phyloP scores from a whole-genome alignment of 23 red algal genomes.

The Gracilaria vermiculophylla region DNA sequence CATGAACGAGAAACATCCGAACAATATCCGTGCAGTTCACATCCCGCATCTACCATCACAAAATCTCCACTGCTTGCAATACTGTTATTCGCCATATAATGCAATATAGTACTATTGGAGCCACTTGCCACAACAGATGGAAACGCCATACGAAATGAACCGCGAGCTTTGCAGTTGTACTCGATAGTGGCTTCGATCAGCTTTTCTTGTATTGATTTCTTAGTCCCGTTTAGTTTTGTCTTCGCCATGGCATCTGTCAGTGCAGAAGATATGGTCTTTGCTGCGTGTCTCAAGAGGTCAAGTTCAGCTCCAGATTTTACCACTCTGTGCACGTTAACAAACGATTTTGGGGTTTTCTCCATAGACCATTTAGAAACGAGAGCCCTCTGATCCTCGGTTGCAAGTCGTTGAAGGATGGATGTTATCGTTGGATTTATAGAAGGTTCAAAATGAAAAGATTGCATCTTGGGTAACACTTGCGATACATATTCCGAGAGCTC shows the following conservation, averaged over 20 bases:
- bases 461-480: background rate
- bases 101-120: slow-evolving; percentile 59
- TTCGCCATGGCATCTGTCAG: slow-evolving; percentile 67
- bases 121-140: slow-evolving; percentile 86
- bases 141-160: slow-evolving; percentile 77
- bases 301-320: slow-evolving; percentile 83
- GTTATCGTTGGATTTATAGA: slow-evolving; percentile 58
- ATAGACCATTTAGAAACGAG: slow-evolving; percentile 39
- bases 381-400: background rate
- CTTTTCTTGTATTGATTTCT: slow-evolving; percentile 50
- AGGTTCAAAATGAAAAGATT: slow-evolving; percentile 69
- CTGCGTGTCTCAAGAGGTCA: slow-evolving; percentile 54
- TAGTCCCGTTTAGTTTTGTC: background rate
- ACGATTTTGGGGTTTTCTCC: slow-evolving; percentile 22
- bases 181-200: slow-evolving; percentile 72
- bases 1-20: slow-evolving; percentile 83
- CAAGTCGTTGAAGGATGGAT: background rate
- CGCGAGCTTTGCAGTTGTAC: slow-evolving; percentile 49
- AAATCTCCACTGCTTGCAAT: slow-evolving; percentile 61
- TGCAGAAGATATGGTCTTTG: slow-evolving; percentile 38
- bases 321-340: slow-evolving; percentile 40
- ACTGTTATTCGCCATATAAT: slow-evolving; percentile 76
- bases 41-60: slow-evolving; percentile 89
- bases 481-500: background rate
- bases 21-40: slow-evolving; percentile 79